Conservation (phyloP, 495 filamentous ascomycete species). For the Talaromyces borbonicus region DNA sequence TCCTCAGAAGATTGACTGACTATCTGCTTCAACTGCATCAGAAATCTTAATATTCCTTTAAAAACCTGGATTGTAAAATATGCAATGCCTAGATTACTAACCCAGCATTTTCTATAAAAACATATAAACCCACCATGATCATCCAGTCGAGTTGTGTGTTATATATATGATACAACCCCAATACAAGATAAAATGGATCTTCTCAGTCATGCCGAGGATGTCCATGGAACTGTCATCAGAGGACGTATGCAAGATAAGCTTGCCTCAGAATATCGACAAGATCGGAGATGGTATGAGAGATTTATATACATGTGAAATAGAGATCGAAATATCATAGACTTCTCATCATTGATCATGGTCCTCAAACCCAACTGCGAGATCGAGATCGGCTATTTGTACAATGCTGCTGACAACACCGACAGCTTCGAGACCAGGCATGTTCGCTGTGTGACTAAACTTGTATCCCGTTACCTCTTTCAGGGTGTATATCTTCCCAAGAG, state of each 20-base stretch:
- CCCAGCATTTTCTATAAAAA: slow-evolving; percentile 10
- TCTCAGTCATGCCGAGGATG: slow-evolving; percentile 4
- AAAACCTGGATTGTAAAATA: slow-evolving; percentile 7
- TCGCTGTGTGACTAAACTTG: background rate
- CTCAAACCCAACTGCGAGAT: background rate
- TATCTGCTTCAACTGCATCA: slow-evolving; percentile 13
- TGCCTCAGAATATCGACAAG: background rate
- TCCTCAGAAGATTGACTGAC: slow-evolving; percentile 6
- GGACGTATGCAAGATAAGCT: background rate
- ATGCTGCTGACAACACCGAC: slow-evolving; percentile 26
- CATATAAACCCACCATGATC: slow-evolving; percentile 13
- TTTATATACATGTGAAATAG: background rate
- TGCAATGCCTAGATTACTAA: slow-evolving; percentile 11
- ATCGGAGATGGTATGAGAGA: background rate
- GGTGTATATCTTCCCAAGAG: background rate
- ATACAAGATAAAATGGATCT: slow-evolving; percentile 4
- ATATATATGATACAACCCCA: background rate
- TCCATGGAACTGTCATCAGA: slow-evolving; percentile 1
- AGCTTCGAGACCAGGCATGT: slow-evolving; percentile 16
- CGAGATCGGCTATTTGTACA: slow-evolving; percentile 28
- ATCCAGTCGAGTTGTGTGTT: slow-evolving; percentile 7
- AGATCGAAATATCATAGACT: background rate
- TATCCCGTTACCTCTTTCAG: background rate
- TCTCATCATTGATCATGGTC: background rate
- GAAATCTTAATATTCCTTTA: slow-evolving; percentile 12